phyloP scores from a whole-genome alignment of 352 stramenopile genomes.

The Globisporangium nodosum region DNA sequence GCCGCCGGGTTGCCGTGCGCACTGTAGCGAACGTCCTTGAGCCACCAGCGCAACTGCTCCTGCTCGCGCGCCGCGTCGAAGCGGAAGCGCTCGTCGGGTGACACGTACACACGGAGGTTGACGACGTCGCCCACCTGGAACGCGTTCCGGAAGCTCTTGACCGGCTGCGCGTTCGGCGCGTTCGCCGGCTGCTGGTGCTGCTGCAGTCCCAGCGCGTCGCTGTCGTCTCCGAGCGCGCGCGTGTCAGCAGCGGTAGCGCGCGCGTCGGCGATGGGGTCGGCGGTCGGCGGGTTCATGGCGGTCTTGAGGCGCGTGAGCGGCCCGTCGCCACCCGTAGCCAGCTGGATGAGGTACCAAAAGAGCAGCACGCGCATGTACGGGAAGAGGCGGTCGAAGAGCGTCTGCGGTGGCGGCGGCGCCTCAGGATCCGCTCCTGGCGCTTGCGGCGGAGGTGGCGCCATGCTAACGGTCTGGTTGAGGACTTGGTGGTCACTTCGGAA shows the following conservation, averaged over 20 bases:
- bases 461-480: neutral
- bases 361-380: conserved; percentile 68
- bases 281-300: conserved; percentile 12
- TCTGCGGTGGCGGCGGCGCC: conserved; percentile 15
- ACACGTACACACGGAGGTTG: conserved; percentile 67
- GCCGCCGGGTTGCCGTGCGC: conserved; percentile 31
- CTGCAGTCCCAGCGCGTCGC: conserved; percentile 11
- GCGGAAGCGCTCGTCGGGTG: conserved; percentile 31
- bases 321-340: conserved; percentile 21
- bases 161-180: neutral
- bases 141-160: conserved; percentile 38
- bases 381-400: conserved; percentile 54
- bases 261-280: conserved; percentile 8
- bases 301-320: conserved; percentile 10
- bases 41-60: conserved; percentile 53
- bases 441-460: neutral
- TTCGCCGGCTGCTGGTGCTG: neutral
- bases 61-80: conserved; percentile 47
- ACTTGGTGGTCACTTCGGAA: neutral
- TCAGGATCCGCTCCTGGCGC: neutral
- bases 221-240: neutral
- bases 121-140: conserved; percentile 48
- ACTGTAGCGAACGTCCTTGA: conserved; percentile 55
- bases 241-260: neutral
- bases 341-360: conserved; percentile 79